Percentiles rank a stretch among this genome's conserved stretches.
These are phyloP conservation scores for Chlamydomonas schloesseri DNA, from an alignment of 139 green algal species.

Conservation along the genomic window DNA sequence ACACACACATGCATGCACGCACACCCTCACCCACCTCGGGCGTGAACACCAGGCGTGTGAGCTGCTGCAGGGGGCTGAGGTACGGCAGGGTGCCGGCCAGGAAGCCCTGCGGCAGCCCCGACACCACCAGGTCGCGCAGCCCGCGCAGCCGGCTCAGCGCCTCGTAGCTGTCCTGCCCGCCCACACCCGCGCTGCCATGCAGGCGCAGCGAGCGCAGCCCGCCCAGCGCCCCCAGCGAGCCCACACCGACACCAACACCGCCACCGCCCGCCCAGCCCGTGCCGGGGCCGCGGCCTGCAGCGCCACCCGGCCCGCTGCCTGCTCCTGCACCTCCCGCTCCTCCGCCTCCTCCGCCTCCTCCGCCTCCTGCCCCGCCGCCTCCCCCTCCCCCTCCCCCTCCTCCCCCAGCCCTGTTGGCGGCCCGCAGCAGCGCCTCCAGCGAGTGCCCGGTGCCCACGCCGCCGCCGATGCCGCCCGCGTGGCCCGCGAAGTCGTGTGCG, in stretches of 20 bases:
- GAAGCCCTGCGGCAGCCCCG: constrained; percentile 29
- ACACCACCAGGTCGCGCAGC: constrained; percentile 17
- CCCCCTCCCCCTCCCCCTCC: too few relatives aligned
- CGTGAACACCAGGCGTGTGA: constrained; percentile 23
- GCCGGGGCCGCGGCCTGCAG: too few relatives aligned
- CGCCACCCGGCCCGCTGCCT: too few relatives aligned
- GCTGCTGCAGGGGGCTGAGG: not conserved
- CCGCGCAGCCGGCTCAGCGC: constrained; percentile 25
- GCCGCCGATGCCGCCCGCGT: not conserved
- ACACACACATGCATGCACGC: too few relatives aligned
- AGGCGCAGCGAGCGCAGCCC: constrained; percentile 24
- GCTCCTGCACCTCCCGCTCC: too few relatives aligned
- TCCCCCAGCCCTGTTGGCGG: not conserved
- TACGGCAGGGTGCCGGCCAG: constrained; percentile 29
- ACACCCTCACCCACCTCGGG: too few relatives aligned
- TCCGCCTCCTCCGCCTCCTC: too few relatives aligned
- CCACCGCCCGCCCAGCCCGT: too few relatives aligned
- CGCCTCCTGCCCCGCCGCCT: too few relatives aligned
- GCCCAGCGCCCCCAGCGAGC: too few relatives aligned
- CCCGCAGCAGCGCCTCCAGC: constrained; percentile 31
- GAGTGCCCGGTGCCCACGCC: not conserved
- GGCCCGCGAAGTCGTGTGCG: not conserved
- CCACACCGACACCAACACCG: too few relatives aligned
- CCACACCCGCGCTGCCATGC: not conserved
- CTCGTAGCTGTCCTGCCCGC: constrained; percentile 26